Evolutionary conservation across 1,284 basidiomycete species (phyloP), one percentile per base, ranked within the genome.

Genomic region (Cronartium quercuum): DNA sequence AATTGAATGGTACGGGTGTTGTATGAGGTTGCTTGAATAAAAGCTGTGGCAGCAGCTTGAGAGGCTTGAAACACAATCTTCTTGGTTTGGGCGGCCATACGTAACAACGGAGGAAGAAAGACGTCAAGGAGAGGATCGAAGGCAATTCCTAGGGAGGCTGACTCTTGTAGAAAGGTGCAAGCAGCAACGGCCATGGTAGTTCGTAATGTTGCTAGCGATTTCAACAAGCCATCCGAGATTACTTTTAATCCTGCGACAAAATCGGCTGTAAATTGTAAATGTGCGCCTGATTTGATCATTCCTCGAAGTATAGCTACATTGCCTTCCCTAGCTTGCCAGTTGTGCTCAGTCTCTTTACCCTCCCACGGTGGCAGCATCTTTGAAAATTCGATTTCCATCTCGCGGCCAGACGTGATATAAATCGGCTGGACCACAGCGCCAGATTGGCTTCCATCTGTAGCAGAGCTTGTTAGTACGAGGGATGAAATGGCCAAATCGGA

Each of bases 321-420:
- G 76, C 86, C 87, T 77, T 99, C 95, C 77, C 95, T 87, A 34
- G 85, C 84, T 57, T 87, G 86, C 95, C 95, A 99, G 80, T 99
- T 99, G 79, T 95, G 91, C 80, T 98, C 95, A 0, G 91, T 92
- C 83, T 99, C 96, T 83, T 89, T 96, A 18, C 93, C 94, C 88
- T 37, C 24, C 77, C 77, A 76, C 42, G 75, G 61, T 73, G 77
- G 34, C 58, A 69, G 74, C 76, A 77, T 71, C 66, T 47, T 62
- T 4, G 67, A 24, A 62, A 65, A 51, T 47, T 51, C 44, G 13
- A 44, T 64, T 76, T 47, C 74, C 70, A 34, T 34, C 66, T 58
- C 77, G 12, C 67, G 65, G 63, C 66, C 37, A 71, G 63, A 77
- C n/a, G 60, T 61, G 35, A 75, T 64, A 62, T 60, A 75, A 12